Evolutionary conservation across 441 rosid genomes (phyloP).

Genomic region (Rhodomyrtus psidioides): DNA sequence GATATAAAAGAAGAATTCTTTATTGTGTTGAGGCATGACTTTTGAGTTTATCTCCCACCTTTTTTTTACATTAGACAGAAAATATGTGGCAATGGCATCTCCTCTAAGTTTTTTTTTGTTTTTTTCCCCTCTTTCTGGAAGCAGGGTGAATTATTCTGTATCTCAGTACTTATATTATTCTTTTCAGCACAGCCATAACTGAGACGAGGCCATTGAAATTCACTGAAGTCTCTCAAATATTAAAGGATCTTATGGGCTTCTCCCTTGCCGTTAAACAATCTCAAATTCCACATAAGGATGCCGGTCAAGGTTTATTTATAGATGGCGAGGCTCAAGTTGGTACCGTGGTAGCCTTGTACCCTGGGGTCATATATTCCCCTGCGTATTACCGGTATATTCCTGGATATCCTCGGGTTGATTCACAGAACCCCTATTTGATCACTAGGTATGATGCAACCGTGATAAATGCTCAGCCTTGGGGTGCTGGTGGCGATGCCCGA

Average conservation of each 20-base stretch:
- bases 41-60: not conserved
- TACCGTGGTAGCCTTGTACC: slow-evolving; percentile 68
- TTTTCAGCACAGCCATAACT: slow-evolving; percentile 68
- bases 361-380: slow-evolving; percentile 67
- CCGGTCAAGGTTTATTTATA: slow-evolving; percentile 69
- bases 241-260: slow-evolving; percentile 63
- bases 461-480: slow-evolving; percentile 86
- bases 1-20: not conserved
- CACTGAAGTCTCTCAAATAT: slow-evolving; percentile 40
- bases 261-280: slow-evolving; percentile 57
- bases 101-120: not conserved
- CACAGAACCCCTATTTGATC: slow-evolving; percentile 59
- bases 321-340: slow-evolving; percentile 74
- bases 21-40: not conserved
- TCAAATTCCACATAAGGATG: slow-evolving; percentile 58
- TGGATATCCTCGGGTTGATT: slow-evolving; percentile 65
- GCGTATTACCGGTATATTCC: slow-evolving; percentile 71
- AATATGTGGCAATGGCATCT: not conserved
- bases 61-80: not conserved
- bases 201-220: slow-evolving; percentile 49
- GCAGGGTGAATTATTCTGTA: not conserved
- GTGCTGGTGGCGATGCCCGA: slow-evolving; percentile 54
- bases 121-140: not conserved
- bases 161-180: slow-evolving; percentile 24
- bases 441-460: slow-evolving; percentile 73